Evolutionary conservation across 2,329 filamentous ascomycete genomes (phyloP), one percentile per base, ranked within the genome.

Genomic region (Penicillium oxalicum): DNA sequence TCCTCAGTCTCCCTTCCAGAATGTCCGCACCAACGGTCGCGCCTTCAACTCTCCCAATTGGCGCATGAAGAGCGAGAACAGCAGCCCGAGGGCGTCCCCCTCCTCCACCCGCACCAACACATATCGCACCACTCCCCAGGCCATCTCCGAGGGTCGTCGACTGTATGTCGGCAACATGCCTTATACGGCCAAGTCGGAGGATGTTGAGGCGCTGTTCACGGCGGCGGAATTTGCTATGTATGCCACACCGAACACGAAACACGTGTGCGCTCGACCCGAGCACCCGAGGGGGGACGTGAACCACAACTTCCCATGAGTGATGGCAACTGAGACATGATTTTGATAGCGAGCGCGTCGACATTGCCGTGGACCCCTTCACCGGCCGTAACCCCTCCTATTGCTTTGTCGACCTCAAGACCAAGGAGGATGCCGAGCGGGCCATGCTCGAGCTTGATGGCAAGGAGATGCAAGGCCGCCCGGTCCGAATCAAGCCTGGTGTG

Each of bases 371-470:
- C 59, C 78, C 82, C 1, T 80, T 85, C 64, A 84, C 79, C 28
- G 80, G 77, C 36, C 75, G 84, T 39, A 88, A 88, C 63, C 84
- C 84, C 0, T 84, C 82, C 34, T 88, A 87, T 69, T 88, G 84
- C 70, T 88, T 89, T 58, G 79, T 88, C 40, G 84, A 88, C 59
- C 79, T 88, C 49, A 66, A 67, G 40, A 75, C 73, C 40, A 74
- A 74, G 40, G 78, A 79, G 27, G 72, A 80, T 28, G 84, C 84
- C 3, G 73, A 79, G 4, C 65, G 65, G 1, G 82, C 81, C 1
- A 80, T 87, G 63, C 60, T 66, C n/a, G 70, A 75, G 9, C 69
- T 88, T 38, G 72, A 79, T 47, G 77, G 77, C 13, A 72, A 70
- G 18, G 68, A 74, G 9, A 70, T 88, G 29, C 73, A 79, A 11